Evolutionary conservation across 2,329 filamentous ascomycete genomes (phyloP).

Genomic region (Kalmusia sp.): DNA sequence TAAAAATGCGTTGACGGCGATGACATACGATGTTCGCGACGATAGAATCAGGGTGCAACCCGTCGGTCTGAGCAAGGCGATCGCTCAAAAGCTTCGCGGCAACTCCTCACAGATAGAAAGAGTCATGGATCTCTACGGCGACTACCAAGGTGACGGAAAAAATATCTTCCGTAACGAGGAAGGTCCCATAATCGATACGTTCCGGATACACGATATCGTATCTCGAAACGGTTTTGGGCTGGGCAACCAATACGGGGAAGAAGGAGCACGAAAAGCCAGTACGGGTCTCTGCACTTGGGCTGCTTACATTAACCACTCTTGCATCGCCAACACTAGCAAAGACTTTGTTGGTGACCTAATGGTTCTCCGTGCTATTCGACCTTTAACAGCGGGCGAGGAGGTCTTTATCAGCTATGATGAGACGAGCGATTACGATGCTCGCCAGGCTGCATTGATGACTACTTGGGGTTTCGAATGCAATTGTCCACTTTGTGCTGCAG

Average conservation of each 20-base stretch:
- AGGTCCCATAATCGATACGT: constrained; percentile 55
- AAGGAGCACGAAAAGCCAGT: constrained; percentile 28
- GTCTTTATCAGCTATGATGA: constrained; percentile 37
- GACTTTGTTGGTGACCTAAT: constrained; percentile 50
- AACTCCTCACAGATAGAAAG: constrained; percentile 46
- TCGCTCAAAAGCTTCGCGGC: constrained; percentile 57
- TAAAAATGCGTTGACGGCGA: constrained; percentile 49
- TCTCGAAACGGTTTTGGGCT: constrained; percentile 55
- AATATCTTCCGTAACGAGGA: constrained; percentile 45
- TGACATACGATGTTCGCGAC: constrained; percentile 54
- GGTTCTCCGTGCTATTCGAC: constrained; percentile 50
- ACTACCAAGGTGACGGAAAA: constrained; percentile 48
- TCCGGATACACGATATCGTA: constrained; percentile 55
- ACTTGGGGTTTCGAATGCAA: constrained; percentile 53
- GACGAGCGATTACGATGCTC: constrained; percentile 40
- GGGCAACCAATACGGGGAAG: constrained; percentile 32
- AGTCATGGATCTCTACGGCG: constrained; percentile 42
- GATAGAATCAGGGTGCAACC: constrained; percentile 32
- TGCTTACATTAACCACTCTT: constrained; percentile 55
- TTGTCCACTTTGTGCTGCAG: constrained; percentile 49
- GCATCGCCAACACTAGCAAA: constrained; percentile 49
- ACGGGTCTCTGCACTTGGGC: constrained; percentile 51
- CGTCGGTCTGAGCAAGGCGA: constrained; percentile 24
- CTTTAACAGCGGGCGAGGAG: constrained; percentile 32
- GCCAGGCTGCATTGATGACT: constrained; percentile 36